Percentiles rank a stretch among this genome's conserved stretches.
Evolutionary conservation across 306 rosid genomes (phyloP).

Genomic region (Oemleria cerasiformis): DNA sequence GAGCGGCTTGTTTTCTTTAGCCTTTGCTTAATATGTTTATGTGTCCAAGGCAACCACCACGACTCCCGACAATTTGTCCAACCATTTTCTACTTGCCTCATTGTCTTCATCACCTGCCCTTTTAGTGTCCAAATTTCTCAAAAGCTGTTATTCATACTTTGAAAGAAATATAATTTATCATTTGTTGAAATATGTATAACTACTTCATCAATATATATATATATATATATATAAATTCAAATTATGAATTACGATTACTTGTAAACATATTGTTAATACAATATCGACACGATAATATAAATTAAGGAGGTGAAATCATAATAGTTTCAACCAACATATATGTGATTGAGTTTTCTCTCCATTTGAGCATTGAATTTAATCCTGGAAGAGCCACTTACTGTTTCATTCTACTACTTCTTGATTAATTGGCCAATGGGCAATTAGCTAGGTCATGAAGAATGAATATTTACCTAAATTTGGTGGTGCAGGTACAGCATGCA

Average conservation of each 20-base stretch:
- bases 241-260: too few relatives aligned
- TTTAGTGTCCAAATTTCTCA: too few relatives aligned
- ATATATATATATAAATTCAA: too few relatives aligned
- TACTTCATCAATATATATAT: too few relatives aligned
- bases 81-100: not conserved
- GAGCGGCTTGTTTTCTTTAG: slow-evolving; percentile 30
- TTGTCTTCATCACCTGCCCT: not conserved
- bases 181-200: too few relatives aligned
- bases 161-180: too few relatives aligned
- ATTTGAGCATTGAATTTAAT: not conserved
- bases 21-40: not conserved
- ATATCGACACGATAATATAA: not conserved
- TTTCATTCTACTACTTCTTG: not conserved
- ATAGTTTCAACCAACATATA: not conserved
- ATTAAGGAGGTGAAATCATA: slow-evolving; percentile 4
- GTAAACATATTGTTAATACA: too few relatives aligned
- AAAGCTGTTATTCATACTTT: too few relatives aligned
- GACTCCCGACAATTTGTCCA: slow-evolving; percentile 21
- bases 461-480: too few relatives aligned
- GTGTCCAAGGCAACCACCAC: slow-evolving; percentile 17
- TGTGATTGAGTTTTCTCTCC: not conserved
- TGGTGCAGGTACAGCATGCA: not conserved
- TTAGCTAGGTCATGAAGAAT: not conserved
- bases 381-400: not conserved
- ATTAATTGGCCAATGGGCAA: not conserved